phyloP scores from a whole-genome alignment of 495 filamentous ascomycete species.

The Lophium mytilinum region DNA sequence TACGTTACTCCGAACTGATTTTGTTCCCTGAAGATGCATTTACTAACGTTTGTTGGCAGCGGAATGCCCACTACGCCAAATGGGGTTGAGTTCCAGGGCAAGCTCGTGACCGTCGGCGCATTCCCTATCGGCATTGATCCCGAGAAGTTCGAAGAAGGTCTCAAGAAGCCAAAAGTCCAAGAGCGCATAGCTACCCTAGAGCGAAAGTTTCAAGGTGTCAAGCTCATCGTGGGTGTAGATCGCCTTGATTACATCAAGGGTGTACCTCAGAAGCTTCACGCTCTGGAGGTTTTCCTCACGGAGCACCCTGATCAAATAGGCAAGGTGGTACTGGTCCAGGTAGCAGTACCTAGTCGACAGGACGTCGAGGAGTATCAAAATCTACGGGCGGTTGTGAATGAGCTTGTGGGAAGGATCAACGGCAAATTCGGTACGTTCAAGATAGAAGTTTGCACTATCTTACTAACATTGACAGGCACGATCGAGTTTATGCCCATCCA shows the following conservation, averaged over 20 bases:
- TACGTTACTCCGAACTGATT: slow-evolving; percentile 36
- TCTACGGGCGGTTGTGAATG: slow-evolving; percentile 79
- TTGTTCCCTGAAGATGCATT: background rate
- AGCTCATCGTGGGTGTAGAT: slow-evolving; percentile 89
- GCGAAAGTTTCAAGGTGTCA: slow-evolving; percentile 76
- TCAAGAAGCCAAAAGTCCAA: slow-evolving; percentile 72
- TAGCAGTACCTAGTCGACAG: slow-evolving; percentile 82
- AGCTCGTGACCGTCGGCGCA: slow-evolving; percentile 63
- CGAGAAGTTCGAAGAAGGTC: slow-evolving; percentile 82
- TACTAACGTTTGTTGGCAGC: slow-evolving; percentile 36
- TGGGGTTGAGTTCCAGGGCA: slow-evolving; percentile 68
- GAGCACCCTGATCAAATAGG: slow-evolving; percentile 88
- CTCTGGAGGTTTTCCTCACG: slow-evolving; percentile 80
- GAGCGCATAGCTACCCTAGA: slow-evolving; percentile 68
- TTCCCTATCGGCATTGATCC: slow-evolving; percentile 96
- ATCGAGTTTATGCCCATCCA: slow-evolving; percentile 91
- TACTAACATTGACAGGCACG: slow-evolving; percentile 46
- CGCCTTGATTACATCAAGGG: slow-evolving; percentile 94
- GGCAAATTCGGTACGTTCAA: slow-evolving; percentile 64
- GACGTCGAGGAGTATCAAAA: slow-evolving; percentile 98
- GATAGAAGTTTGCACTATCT: background rate
- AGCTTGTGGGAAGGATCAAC: slow-evolving; percentile 85
- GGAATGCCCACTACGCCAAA: slow-evolving; percentile 74
- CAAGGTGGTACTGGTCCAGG: slow-evolving; percentile 86
- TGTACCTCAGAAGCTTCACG: slow-evolving; percentile 88